These are phyloP conservation scores for Trichoderma asperelloides DNA, from an alignment of 495 filamentous ascomycete genomes.

Conservation along the genomic window DNA sequence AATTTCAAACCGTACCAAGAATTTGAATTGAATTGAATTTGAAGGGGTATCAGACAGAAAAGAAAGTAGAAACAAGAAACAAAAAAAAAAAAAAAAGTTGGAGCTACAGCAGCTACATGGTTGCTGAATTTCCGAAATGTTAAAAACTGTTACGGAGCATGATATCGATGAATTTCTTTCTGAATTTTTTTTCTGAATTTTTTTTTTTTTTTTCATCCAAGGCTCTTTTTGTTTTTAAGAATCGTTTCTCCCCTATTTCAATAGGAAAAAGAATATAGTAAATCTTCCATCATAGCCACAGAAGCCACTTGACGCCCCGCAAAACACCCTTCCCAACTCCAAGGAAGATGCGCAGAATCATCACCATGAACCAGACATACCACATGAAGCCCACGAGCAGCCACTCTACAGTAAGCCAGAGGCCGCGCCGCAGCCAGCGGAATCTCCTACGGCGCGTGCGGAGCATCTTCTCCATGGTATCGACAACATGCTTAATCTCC, in stretches of 20 bases:
- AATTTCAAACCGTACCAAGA: not conserved
- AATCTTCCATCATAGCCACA: constrained; percentile 55
- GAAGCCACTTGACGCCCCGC: constrained; percentile 58
- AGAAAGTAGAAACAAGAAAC: not conserved
- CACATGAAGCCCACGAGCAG: constrained; percentile 69
- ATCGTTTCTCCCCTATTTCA: too few species aligned
- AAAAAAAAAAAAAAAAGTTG: not conserved
- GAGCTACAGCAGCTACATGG: not conserved
- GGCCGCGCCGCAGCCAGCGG: constrained; percentile 58
- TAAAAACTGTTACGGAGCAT: not conserved
- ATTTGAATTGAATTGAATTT: not conserved
- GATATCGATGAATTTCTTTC: not conserved
- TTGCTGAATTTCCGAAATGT: not conserved
- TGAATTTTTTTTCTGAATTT: too few species aligned
- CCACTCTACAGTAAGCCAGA: constrained; percentile 72
- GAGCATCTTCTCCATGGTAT: constrained; percentile 67
- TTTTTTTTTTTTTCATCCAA: not conserved
- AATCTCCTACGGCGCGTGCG: constrained; percentile 57
- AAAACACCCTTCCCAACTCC: constrained; percentile 50
- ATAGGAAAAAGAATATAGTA: not conserved
- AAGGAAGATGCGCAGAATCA: constrained; percentile 53
- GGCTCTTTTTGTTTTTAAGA: too few species aligned
- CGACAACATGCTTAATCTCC: constrained; percentile 65
- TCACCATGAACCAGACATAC: constrained; percentile 76
- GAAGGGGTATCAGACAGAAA: not conserved